Percentiles rank a stretch among this genome's conserved stretches.
Conservation (phyloP, 2,329 filamentous ascomycete species). For the Colletotrichum kahawae region DNA sequence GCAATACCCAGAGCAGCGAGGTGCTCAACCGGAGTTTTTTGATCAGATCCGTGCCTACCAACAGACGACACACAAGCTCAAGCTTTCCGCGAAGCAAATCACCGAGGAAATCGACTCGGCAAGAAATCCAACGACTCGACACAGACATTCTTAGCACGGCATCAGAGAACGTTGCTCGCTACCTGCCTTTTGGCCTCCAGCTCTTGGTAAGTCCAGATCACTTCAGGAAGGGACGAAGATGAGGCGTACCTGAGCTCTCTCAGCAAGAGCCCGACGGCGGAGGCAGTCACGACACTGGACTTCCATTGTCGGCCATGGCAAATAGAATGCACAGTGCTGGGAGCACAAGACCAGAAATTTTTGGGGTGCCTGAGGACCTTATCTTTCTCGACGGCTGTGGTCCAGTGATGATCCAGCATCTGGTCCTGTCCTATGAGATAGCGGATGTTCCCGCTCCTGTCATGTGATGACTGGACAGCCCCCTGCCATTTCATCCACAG, state of each 20-base stretch:
- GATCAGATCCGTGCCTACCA: not conserved
- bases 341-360: not conserved
- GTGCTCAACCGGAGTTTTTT: not conserved
- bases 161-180: not conserved
- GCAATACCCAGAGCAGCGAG: not conserved
- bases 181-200: not conserved
- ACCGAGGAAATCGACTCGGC: not conserved
- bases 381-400: not conserved
- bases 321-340: not conserved
- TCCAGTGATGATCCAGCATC: not conserved
- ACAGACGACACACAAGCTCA: not conserved
- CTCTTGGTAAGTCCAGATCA: not conserved
- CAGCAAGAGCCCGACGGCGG: not conserved
- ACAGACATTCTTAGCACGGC: not conserved
- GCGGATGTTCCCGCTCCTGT: not conserved
- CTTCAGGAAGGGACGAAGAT: not conserved
- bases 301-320: not conserved
- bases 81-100: not conserved
- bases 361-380: not conserved
- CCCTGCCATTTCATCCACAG: not conserved
- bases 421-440: not conserved
- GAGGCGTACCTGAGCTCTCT: not conserved
- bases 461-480: not conserved
- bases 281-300: not conserved
- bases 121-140: not conserved